phyloP scores from a whole-genome alignment of 768 basidiomycete species.

The Mycena belliarum region DNA sequence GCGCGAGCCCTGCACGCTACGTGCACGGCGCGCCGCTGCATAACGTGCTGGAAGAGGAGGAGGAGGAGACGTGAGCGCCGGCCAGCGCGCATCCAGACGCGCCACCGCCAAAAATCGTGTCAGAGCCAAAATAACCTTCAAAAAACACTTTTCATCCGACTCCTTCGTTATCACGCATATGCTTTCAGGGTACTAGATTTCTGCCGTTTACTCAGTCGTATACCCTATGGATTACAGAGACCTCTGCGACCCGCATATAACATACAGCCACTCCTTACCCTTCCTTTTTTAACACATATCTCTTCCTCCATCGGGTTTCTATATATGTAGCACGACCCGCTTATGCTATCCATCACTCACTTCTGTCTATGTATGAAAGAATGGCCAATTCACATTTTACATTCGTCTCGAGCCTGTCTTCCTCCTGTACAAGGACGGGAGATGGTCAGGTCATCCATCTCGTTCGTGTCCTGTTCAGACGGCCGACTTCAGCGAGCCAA shows the following conservation, averaged over 20 bases:
- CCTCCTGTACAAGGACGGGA: too few species aligned
- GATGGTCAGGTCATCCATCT: too few species aligned
- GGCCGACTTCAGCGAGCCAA: neutral
- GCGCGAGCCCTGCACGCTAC: constrained; percentile 71
- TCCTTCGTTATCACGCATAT: too few species aligned
- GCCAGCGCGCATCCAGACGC: too few species aligned
- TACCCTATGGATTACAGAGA: constrained; percentile 17
- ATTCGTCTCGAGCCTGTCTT: neutral
- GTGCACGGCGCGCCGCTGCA: constrained; percentile 84
- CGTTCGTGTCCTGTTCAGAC: neutral
- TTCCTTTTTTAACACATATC: neutral
- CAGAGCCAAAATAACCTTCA: constrained; percentile 1
- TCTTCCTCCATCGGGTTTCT: neutral
- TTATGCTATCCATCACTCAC: neutral
- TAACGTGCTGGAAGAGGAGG: constrained; percentile 83
- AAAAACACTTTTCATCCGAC: too few species aligned
- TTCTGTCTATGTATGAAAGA: neutral
- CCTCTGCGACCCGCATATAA: neutral
- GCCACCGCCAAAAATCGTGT: constrained; percentile 1
- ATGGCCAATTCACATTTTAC: too few species aligned
- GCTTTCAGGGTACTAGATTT: neutral
- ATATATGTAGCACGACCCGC: too few species aligned
- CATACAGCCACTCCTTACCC: neutral
- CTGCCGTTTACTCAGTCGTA: constrained; percentile 1
- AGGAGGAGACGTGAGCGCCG: constrained; percentile 56